Conservation (phyloP, 305 asterid species). For the Fraxinus dipetala region DNA sequence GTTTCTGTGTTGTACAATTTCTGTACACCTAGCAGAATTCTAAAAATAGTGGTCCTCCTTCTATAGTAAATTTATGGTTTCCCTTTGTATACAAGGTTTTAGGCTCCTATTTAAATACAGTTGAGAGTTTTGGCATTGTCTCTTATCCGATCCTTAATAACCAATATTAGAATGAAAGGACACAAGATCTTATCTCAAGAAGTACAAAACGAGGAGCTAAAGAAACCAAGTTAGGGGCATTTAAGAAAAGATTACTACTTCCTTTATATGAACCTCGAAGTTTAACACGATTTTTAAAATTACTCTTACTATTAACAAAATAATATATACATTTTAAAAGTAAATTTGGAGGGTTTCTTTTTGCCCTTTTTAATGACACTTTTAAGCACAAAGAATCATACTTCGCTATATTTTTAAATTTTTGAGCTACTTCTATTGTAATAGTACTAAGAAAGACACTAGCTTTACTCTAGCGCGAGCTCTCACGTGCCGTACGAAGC, state of each 20-base stretch:
- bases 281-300: too few species aligned
- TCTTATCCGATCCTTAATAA: too few species aligned
- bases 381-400: too few species aligned
- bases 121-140: background rate
- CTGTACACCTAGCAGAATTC: too few species aligned
- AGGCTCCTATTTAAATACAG: background rate
- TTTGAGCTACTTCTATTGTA: too few species aligned
- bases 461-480: too few species aligned
- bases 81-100: background rate
- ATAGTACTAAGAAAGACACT: too few species aligned
- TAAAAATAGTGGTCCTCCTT: background rate
- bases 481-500: background rate
- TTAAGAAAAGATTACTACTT: background rate
- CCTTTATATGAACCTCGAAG: background rate
- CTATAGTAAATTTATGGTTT: background rate
- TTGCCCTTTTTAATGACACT: too few species aligned
- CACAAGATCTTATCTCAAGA: background rate
- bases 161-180: background rate
- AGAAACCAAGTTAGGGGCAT: background rate
- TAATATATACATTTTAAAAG: background rate
- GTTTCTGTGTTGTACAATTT: too few species aligned
- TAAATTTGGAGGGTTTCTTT: background rate
- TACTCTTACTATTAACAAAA: background rate
- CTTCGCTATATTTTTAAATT: too few species aligned
- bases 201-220: background rate